Conservation (phyloP, 108 stramenopile genomes). For the Epithemia pelagica region DNA sequence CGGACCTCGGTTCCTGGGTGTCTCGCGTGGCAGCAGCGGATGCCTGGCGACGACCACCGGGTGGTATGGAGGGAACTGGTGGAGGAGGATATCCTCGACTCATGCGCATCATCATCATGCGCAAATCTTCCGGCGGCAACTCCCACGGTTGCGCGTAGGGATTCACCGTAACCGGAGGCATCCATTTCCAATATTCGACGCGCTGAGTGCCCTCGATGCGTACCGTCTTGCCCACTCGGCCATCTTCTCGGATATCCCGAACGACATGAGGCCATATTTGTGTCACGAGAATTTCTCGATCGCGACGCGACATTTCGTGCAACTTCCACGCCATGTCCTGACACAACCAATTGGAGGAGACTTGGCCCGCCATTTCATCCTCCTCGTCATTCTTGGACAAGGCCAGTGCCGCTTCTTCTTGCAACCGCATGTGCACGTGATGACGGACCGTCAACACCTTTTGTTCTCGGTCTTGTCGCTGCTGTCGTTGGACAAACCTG, state of each 20-base stretch:
- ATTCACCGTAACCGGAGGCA: not conserved
- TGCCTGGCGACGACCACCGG: too few species aligned
- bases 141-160: not conserved
- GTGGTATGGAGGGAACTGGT: too few species aligned
- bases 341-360: not conserved
- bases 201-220: not conserved
- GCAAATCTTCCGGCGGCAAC: too few species aligned
- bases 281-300: not conserved
- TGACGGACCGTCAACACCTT: not conserved
- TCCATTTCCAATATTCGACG: not conserved
- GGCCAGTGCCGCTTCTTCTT: not conserved
- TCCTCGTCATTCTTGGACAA: not conserved
- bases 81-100: too few species aligned
- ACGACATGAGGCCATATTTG: slow-evolving; percentile 1
- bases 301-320: slow-evolving; percentile 1
- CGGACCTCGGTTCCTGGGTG: too few species aligned
- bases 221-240: not conserved
- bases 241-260: not conserved
- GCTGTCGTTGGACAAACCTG: not conserved
- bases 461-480: not conserved
- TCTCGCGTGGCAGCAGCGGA: too few species aligned
- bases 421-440: not conserved
- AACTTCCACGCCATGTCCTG: not conserved
- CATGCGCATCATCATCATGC: too few species aligned
- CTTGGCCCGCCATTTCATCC: not conserved